phyloP scores from a whole-genome alignment of 1,139 yeast species.

The Magnusiomyces ingens region DNA sequence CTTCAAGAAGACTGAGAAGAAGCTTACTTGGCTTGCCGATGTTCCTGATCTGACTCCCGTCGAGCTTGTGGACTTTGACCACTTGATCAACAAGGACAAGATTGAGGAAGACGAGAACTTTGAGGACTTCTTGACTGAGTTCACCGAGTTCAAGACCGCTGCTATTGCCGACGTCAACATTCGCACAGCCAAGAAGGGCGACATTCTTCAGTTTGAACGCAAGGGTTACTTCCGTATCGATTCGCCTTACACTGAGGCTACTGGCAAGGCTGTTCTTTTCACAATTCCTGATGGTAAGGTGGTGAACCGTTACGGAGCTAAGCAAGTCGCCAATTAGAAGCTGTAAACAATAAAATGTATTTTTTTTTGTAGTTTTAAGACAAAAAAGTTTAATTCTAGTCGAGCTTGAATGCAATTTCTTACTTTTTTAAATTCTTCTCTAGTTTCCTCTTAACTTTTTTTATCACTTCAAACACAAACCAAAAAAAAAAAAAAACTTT shows the following conservation, averaged over 20 bases:
- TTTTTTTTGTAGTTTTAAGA: background rate
- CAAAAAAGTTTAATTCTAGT: too few species aligned
- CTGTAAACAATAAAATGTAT: background rate
- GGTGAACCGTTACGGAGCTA: constrained; percentile 76
- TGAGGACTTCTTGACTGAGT: constrained; percentile 85
- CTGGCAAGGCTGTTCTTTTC: constrained; percentile 62
- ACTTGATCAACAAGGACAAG: constrained; percentile 91
- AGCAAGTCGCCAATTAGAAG: constrained; percentile 26
- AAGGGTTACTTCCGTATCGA: constrained; percentile 94
- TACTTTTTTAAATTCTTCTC: too few species aligned
- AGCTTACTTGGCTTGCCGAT: constrained; percentile 91
- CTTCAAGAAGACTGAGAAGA: constrained; percentile 93
- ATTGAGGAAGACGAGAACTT: constrained; percentile 92
- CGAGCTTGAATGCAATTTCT: too few species aligned
- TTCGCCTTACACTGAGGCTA: constrained; percentile 41
- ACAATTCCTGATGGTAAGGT: constrained; percentile 96
- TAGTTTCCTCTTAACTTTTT: too few species aligned
- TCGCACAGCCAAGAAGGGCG: constrained; percentile 70
- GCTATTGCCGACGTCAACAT: constrained; percentile 83
- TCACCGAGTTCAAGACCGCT: constrained; percentile 74
- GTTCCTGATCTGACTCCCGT: constrained; percentile 60
- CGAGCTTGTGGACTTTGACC: constrained; percentile 88
- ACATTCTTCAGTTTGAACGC: constrained; percentile 90
- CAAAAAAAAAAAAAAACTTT: too few species aligned
- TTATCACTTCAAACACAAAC: too few species aligned